These are phyloP conservation scores for Neophaeococcomyces aloes DNA, from an alignment of 2,329 filamentous ascomycete species.

Conservation along the genomic window DNA sequence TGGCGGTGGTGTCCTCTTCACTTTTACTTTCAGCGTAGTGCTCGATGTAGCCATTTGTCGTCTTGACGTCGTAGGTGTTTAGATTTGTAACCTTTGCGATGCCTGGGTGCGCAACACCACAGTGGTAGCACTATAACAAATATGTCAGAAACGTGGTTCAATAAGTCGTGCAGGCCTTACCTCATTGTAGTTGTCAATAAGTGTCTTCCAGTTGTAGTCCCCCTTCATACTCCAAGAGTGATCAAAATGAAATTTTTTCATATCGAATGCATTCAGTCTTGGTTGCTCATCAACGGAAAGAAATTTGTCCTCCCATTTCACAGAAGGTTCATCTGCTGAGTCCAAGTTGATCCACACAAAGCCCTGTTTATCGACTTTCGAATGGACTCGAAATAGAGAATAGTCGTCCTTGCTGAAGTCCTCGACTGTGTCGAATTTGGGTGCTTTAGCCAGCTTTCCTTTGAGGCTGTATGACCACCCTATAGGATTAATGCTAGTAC, in stretches of 20 bases:
- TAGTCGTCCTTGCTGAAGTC: conserved; percentile 50
- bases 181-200: conserved; percentile 53
- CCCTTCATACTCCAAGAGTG: conserved; percentile 48
- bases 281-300: conserved; percentile 22
- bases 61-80: no score
- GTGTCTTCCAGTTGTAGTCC: conserved; percentile 50
- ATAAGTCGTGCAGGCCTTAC: conserved; percentile 34
- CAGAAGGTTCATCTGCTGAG: conserved; percentile 18
- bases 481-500: no score
- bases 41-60: no score
- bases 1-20: no score
- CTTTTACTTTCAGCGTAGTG: no score
- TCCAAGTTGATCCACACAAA: conserved; percentile 16
- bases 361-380: conserved; percentile 11
- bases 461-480: conserved; percentile 52
- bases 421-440: conserved; percentile 45
- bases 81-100: no score
- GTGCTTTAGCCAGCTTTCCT: conserved; percentile 50
- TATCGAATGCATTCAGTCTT: conserved; percentile 37
- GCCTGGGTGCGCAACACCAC: no score
- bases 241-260: conserved; percentile 46
- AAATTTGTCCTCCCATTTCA: no score
- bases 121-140: no score
- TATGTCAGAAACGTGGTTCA: no score
- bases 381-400: conserved; percentile 34